Percentiles rank a stretch among this genome's conserved stretches.
phyloP scores from a whole-genome alignment of 208 protist genomes.

The Lotmaria passim region DNA sequence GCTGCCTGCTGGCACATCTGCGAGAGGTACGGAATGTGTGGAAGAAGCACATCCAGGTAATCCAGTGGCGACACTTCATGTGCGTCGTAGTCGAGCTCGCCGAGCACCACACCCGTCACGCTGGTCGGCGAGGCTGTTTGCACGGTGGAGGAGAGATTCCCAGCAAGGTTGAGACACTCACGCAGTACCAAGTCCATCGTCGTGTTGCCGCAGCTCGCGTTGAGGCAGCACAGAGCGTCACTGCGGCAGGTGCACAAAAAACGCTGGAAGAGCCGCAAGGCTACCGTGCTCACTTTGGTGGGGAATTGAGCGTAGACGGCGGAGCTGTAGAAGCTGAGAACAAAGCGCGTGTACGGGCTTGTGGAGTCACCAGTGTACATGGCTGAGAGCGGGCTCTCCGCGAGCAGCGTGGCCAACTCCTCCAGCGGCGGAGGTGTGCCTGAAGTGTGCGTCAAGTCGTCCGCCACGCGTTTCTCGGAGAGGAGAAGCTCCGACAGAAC shows the following conservation, averaged over 20 bases:
- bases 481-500: conserved; percentile 33
- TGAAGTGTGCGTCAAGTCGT: background rate
- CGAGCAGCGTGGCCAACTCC: conserved; percentile 8
- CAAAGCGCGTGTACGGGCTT: conserved; percentile 33
- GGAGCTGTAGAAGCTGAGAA: conserved; percentile 34
- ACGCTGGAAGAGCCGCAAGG: conserved; percentile 38
- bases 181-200: conserved; percentile 33
- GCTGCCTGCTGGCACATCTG: conserved; percentile 42
- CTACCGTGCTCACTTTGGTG: conserved; percentile 14
- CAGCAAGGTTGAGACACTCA: conserved; percentile 32
- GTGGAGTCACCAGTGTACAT: conserved; percentile 24
- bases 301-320: conserved; percentile 24
- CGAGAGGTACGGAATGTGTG: conserved; percentile 33
- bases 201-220: conserved; percentile 15
- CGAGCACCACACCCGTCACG: conserved; percentile 28
- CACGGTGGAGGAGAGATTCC: conserved; percentile 30
- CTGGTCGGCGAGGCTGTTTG: conserved; percentile 23
- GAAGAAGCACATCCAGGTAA: conserved; percentile 27
- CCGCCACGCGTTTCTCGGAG: conserved; percentile 15
- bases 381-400: conserved; percentile 28
- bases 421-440: background rate
- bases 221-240: conserved; percentile 6
- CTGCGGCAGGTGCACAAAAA: conserved; percentile 25
- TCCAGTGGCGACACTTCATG: conserved; percentile 44
- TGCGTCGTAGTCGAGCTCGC: conserved; percentile 32